phyloP scores from a whole-genome alignment of 495 filamentous ascomycete species.

The Ramalina intermedia region DNA sequence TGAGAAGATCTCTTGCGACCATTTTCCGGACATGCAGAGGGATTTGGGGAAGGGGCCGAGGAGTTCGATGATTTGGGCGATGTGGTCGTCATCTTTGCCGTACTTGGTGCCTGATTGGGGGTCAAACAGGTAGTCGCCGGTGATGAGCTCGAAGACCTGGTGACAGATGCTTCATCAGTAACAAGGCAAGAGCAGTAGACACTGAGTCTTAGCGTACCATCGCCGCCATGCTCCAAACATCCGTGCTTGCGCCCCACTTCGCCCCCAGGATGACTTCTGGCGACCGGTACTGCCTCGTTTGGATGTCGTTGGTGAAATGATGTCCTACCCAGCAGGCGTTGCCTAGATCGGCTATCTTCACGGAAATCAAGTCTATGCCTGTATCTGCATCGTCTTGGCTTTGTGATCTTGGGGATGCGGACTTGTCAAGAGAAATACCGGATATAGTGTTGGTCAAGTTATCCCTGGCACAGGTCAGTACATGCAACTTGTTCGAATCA shows the following conservation, averaged over 20 bases:
- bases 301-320: conserved; percentile 99
- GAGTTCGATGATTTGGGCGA: conserved; percentile 96
- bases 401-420: conserved; percentile 28
- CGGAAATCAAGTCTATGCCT: conserved; percentile 67
- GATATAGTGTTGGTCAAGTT: conserved; percentile 83
- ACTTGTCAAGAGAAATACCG: conserved; percentile 83
- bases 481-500: conserved; percentile 1
- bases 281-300: conserved; percentile 93
- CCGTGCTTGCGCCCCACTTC: conserved; percentile 97
- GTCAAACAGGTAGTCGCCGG: conserved; percentile 97
- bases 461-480: conserved; percentile 40
- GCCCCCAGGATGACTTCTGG: conserved; percentile 93
- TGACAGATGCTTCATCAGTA: background rate
- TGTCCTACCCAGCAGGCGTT: conserved; percentile 98
- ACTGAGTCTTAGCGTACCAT: conserved; percentile 53
- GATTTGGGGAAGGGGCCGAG: conserved; percentile 87
- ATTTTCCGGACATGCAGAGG: conserved; percentile 81
- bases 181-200: background rate
- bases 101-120: conserved; percentile 98
- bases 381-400: conserved; percentile 34
- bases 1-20: conserved; percentile 98
- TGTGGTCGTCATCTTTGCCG: conserved; percentile 99
- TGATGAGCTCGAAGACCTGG: conserved; percentile 93
- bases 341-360: conserved; percentile 97
- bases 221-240: conserved; percentile 98